Evolutionary conservation across 2,329 filamentous ascomycete genomes (phyloP), one percentile per base, ranked within the genome.

Genomic region (Ceratocystis colombiana): DNA sequence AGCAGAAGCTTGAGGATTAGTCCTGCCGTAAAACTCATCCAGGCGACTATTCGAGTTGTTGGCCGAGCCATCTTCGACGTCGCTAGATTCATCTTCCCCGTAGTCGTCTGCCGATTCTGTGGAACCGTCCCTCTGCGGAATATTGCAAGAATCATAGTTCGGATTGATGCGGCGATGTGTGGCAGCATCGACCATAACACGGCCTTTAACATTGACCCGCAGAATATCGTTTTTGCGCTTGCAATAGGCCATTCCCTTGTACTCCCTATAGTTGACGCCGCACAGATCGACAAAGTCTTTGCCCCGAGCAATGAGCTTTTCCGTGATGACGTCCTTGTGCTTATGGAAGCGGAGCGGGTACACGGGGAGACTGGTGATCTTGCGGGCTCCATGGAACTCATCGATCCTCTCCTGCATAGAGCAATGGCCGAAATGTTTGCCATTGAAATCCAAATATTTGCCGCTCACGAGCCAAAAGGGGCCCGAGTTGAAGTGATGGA

Each of bases 141-240:
- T 5, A 30, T 12, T 57, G 28, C 10, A 25, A 28, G 28, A 28
- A n/a, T 83, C 83, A 70, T 96, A 96, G 73, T 96, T 96, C 0
- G 91, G 89, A 70, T 94, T 89, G 74, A 93, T 89, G 44, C 89
- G 84, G 7, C 90, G 84, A 76, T 95, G 91, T 53, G 88, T 89
- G 2, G 85, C 85, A 0, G 90, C 85, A 72, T 96, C 92, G 28
- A 96, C 80, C 90, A 96, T 96, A 69, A 96, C 82, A 37, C 92
- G 86, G 20, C 90, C 88, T 69, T 91, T 90, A 74, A 96, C 87
- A 72, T 90, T 90, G 75, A 95, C 87, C 74, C 90, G 93, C 73
- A 88, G 77, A 15, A 89, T 78, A 67, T 80, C 78, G 71, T 87
- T 87, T 78, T 90, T 90, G 74, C 88, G 87, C 78, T 93, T 95